Evolutionary conservation across 306 rosid genomes (phyloP).

Genomic region (Nissolia schottii): DNA sequence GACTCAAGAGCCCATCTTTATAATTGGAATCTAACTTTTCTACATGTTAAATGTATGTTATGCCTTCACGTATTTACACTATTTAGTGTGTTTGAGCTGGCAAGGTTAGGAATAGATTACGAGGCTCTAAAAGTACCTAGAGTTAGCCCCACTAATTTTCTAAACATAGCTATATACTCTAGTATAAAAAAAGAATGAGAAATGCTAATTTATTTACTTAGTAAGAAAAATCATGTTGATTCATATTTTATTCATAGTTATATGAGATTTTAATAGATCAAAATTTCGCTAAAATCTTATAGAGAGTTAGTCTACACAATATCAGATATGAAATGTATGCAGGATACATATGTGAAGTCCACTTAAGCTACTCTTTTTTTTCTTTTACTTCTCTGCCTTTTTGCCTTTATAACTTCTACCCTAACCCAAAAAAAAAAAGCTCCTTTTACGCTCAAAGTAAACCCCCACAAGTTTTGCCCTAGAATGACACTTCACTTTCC

Average conservation of each 20-base stretch:
- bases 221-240: too few species aligned
- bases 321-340: too few species aligned
- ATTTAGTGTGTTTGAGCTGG: too few species aligned
- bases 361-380: not conserved
- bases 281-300: too few species aligned
- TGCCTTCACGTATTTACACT: not conserved
- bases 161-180: too few species aligned
- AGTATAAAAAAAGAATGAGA: not conserved
- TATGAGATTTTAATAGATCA: too few species aligned
- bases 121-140: too few species aligned
- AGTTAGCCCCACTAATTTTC: too few species aligned
- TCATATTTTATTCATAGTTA: too few species aligned
- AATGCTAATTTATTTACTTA: too few species aligned
- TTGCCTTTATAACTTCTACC: not conserved
- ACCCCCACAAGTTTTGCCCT: not conserved
- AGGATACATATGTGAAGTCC: not conserved
- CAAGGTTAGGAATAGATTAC: too few species aligned
- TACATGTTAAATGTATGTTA: not conserved
- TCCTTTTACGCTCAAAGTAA: not conserved
- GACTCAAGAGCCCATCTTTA: not conserved
- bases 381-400: not conserved
- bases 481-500: conserved; percentile 17
- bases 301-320: too few species aligned
- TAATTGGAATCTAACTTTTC: not conserved
- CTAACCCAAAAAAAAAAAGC: conserved; percentile 14